Base-by-base conservation (phyloP, 345 rosid genomes). In the Citrus sinensis region DNA sequence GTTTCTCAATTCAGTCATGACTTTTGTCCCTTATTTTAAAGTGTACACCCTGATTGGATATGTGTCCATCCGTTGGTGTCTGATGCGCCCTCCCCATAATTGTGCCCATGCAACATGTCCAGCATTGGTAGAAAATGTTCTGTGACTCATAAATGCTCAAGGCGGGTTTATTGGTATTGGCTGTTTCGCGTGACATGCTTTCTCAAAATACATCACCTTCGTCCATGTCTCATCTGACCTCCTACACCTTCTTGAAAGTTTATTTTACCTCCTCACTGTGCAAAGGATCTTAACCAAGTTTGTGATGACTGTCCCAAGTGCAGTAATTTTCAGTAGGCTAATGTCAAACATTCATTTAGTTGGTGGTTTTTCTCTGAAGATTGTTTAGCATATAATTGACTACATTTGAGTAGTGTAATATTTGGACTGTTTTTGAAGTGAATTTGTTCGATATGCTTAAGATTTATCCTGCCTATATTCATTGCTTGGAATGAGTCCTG, bases 401-500 rank as follows among this genome's bases (percentile, higher is more conserved):
- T 25, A 49, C 22, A 10, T 70, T 27, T 30, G 9, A 25, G 55
- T 55, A 14, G 25, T 69, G 22, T 7, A 40, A 37, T 25, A 46
- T 42, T 24, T 69, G 73, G 27, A 24, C 72, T 5, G 16, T 66
- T 4, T 3, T 66, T 65, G 40, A 73, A 70, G 77, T 62, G 32
- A 22, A 40, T 34, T 78, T 61, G 34, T 30, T 73, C 54, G 9
- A 61, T 29, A 22, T 64, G 39, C 24, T 35, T 71, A 32, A 55
- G 75, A 55, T 56, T 46, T 77, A 37, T 78, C 58, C 40, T 42
- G 56, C 19, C 51, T 37, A 46, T 51, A 59, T 75, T 34, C 49
- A 22, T 42, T 14, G 55, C 63, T n/a, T 70, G 3, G 56, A 24
- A 64, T 27, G 65, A 62, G 74, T 63, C 51, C 13, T 55, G 77